These are phyloP conservation scores for Chrysanthemum makinoi DNA, from an alignment of 129 eudicot species.

Conservation along the genomic window DNA sequence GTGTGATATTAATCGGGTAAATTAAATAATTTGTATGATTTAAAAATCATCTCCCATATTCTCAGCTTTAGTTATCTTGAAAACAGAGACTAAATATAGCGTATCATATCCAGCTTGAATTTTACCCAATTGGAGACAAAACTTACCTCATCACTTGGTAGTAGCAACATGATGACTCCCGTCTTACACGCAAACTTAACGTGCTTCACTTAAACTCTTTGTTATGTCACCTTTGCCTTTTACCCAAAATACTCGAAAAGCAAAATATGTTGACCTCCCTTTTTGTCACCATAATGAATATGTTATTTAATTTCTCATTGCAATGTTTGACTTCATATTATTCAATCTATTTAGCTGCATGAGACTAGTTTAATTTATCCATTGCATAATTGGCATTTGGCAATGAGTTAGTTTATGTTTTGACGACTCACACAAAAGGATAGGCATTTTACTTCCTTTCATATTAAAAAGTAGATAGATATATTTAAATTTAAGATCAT, in stretches of 20 bases:
- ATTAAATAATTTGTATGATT: too few species aligned
- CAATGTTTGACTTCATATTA: background rate
- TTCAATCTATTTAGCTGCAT: too few species aligned
- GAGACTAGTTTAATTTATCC: too few species aligned
- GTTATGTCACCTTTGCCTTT: constrained; percentile 28
- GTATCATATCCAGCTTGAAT: constrained; percentile 37
- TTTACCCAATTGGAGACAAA: constrained; percentile 30
- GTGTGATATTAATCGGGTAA: too few species aligned
- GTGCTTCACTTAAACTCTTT: constrained; percentile 33
- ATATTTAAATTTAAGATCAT: too few species aligned
- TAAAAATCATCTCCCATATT: background rate
- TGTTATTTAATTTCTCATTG: background rate
- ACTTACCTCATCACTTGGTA: constrained; percentile 24
- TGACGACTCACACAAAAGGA: too few species aligned
- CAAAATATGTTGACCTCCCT: constrained; percentile 30
- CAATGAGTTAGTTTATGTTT: too few species aligned
- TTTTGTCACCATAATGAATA: constrained; percentile 18
- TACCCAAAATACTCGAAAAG: constrained; percentile 20
- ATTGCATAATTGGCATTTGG: too few species aligned
- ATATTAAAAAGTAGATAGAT: too few species aligned
- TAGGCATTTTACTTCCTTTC: too few species aligned
- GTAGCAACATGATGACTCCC: constrained; percentile 38
- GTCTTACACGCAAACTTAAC: constrained; percentile 52
- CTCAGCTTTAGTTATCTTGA: background rate
- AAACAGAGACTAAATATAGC: constrained; percentile 12